Evolutionary conservation across 176 grass and related monocot species (phyloP), one percentile per base, ranked within the genome.

Genomic region (Zea luxurians): DNA sequence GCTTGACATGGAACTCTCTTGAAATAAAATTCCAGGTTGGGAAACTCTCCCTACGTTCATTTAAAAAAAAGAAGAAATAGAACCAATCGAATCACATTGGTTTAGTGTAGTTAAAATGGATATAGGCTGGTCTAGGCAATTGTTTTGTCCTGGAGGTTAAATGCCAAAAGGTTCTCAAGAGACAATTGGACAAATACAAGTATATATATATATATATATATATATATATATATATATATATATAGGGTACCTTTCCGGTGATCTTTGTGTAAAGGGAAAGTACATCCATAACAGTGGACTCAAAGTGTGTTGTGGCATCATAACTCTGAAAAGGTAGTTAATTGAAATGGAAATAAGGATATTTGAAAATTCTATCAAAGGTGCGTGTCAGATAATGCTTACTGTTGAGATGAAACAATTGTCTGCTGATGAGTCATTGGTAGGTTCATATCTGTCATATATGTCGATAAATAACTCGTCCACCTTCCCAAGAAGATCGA

Each of bases 191-290:
- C 55, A 59, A 58, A 59, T 21, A 59, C 6, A 21, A 10, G 55
- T 59, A 58, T 58, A 20, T 57, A 57, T 8, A 58, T 58, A n/a
- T n/a, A n/a, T n/a, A n/a, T n/a, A n/a, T n/a, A n/a, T n/a, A n/a
- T n/a, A n/a, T n/a, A n/a, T n/a, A n/a, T n/a, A n/a, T n/a, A n/a
- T n/a, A n/a, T n/a, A n/a, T n/a, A n/a, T n/a, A n/a, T n/a, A n/a
- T n/a, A n/a, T n/a, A n/a, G n/a, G n/a, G 52, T 97, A 97, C 95
- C 95, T 97, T 97, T 71, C 85, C 95, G 0, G 95, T 97, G 62
- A 97, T 94, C 44, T 59, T 84, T 35, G 85, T 94, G 74, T 97
- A 97, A 38, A 94, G 85, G 20, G 80, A 69, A 68, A 97, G 91
- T n/a, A 94, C 95, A 84, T 97, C 95, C 68, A 71, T 74, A 55